Percentiles rank a stretch among this genome's conserved stretches.
Conservation (phyloP, 495 filamentous ascomycete genomes). For the Durotheca rogersii region DNA sequence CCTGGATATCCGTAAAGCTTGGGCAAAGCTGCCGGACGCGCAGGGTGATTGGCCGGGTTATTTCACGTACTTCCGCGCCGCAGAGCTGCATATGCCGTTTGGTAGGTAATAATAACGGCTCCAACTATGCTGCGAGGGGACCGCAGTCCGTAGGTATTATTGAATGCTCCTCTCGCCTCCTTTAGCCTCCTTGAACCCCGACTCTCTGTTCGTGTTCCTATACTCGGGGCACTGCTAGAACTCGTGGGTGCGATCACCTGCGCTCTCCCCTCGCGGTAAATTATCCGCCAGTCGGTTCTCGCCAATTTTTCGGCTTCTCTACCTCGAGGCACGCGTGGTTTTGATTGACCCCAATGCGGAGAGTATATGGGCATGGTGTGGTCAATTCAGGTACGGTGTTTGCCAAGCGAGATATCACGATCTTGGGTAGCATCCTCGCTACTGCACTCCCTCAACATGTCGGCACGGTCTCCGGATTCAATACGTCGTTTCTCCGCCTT, state of each 20-base stretch:
- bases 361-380: conserved; percentile 6
- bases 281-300: conserved; percentile 23
- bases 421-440: conserved; percentile 20
- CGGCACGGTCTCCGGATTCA: conserved; percentile 6
- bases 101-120: no score
- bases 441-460: conserved; percentile 4
- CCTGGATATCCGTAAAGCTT: no score
- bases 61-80: conserved; percentile 4
- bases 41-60: conserved; percentile 15
- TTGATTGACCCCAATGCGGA: conserved; percentile 19
- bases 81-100: no score
- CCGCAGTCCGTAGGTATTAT: no score
- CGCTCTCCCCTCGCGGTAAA: conserved; percentile 1
- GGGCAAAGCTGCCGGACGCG: conserved; percentile 17
- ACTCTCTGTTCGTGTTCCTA: no score
- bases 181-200: no score
- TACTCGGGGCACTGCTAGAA: no score
- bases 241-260: no score
- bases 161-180: no score
- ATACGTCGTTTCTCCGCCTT: conserved; percentile 13
- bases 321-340: conserved; percentile 2
- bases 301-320: conserved; percentile 2
- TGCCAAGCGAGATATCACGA: conserved; percentile 21
- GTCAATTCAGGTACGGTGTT: conserved; percentile 17
- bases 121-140: no score